phyloP scores from a whole-genome alignment of 2,329 filamentous ascomycete genomes.

The Penicillium glabrum region DNA sequence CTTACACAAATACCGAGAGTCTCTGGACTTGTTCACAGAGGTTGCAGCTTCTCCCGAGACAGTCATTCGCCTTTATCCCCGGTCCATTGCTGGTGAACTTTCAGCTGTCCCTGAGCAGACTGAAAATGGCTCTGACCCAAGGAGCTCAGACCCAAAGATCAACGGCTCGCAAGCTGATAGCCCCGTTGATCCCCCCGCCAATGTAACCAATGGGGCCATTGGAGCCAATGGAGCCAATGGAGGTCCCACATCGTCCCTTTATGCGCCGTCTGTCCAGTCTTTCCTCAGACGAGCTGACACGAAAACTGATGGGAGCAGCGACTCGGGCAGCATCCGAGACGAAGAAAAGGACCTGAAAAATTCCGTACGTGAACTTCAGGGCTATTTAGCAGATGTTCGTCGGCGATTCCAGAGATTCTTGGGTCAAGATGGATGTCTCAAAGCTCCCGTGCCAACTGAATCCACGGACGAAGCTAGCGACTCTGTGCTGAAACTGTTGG shows the following conservation, averaged over 20 bases:
- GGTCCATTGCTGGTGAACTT: slow-evolving; percentile 76
- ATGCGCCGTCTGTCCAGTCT: slow-evolving; percentile 41
- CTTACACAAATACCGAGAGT: slow-evolving; percentile 76
- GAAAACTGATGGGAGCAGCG: slow-evolving; percentile 38
- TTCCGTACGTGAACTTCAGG: slow-evolving; percentile 79
- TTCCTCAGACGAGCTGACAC: slow-evolving; percentile 40
- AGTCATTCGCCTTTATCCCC: slow-evolving; percentile 82
- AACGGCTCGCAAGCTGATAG: slow-evolving; percentile 31
- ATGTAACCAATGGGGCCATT: not conserved
- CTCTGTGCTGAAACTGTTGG: slow-evolving; percentile 48
- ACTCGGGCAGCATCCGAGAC: slow-evolving; percentile 39
- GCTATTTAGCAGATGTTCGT: slow-evolving; percentile 84
- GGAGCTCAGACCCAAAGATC: slow-evolving; percentile 32
- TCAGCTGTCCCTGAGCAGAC: slow-evolving; percentile 59
- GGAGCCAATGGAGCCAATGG: slow-evolving; percentile 2
- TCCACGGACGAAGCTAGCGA: slow-evolving; percentile 42
- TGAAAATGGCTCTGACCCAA: slow-evolving; percentile 6
- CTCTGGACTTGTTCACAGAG: slow-evolving; percentile 87
- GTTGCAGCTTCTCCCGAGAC: slow-evolving; percentile 86
- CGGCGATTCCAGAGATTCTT: slow-evolving; percentile 62
- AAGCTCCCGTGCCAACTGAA: slow-evolving; percentile 30
- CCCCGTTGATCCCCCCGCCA: slow-evolving; percentile 25
- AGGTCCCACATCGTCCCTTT: slow-evolving; percentile 25
- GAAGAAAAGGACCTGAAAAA: slow-evolving; percentile 62
- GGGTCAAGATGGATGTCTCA: slow-evolving; percentile 56